A percentile compares a stretch with the other conserved stretches of the same genome.
Evolutionary conservation across 2,329 filamentous ascomycete species (phyloP).

Genomic region (Elsinoe batatas): DNA sequence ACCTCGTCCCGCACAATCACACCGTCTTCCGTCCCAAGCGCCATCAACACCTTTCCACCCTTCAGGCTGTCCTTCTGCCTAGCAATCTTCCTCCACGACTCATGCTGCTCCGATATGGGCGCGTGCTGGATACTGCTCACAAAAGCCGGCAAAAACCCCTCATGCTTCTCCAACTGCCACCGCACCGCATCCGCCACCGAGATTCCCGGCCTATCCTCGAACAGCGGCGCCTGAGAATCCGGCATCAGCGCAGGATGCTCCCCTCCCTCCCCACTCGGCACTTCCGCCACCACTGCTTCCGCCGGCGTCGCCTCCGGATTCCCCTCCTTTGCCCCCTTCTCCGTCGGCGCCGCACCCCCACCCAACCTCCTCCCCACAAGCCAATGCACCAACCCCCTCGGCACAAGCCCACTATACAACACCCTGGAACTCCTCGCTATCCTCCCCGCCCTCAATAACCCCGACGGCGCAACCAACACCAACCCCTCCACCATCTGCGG

Average conservation of each 20-base stretch:
- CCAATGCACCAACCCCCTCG: slow-evolving; percentile 45
- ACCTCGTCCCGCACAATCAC: slow-evolving; percentile 59
- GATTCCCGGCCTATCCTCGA: slow-evolving; percentile 41
- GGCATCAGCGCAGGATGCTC: slow-evolving; percentile 17
- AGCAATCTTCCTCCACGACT: slow-evolving; percentile 51
- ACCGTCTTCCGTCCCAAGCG: slow-evolving; percentile 57
- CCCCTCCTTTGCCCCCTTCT: slow-evolving; percentile 18
- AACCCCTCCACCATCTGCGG: slow-evolving; percentile 58
- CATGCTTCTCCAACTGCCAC: slow-evolving; percentile 60
- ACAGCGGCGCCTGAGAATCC: slow-evolving; percentile 32
- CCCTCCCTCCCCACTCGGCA: slow-evolving; percentile 16
- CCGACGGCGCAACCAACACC: slow-evolving; percentile 68
- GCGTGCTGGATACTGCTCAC: slow-evolving; percentile 60
- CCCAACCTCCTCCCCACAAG: slow-evolving; percentile 43
- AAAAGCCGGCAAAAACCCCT: slow-evolving; percentile 60
- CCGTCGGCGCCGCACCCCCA: slow-evolving; percentile 26
- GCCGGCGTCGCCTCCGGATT: slow-evolving; percentile 6
- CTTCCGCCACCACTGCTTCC: slow-evolving; percentile 34
- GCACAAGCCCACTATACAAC: slow-evolving; percentile 55
- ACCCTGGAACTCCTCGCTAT: slow-evolving; percentile 52
- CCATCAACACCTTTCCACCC: slow-evolving; percentile 49
- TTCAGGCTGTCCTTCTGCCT: slow-evolving; percentile 30
- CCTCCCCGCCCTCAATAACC: slow-evolving; percentile 58
- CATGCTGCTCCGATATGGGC: slow-evolving; percentile 56
- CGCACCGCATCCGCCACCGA: slow-evolving; percentile 53